Base-by-base conservation (phyloP, 106 monocot species). In the Alisma plantagoaquatica region DNA sequence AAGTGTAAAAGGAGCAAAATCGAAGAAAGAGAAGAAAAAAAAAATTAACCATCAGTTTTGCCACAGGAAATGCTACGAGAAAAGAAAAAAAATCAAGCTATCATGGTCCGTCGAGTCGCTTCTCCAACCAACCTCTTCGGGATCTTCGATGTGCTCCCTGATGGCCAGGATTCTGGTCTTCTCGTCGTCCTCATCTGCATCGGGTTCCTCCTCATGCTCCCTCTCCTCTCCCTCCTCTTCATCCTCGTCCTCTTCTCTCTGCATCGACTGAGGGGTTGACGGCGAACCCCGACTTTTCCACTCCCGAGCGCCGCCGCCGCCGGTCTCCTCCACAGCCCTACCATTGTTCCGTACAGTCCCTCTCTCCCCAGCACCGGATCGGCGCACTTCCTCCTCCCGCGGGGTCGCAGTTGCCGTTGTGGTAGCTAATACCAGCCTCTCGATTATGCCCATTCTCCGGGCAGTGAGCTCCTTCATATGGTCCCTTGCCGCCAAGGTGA, bases 101-200 rank as follows among this genome's bases (percentile, higher is more conserved):
- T n/a, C n/a, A n/a, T n/a, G n/a, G n/a, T n/a, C n/a, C n/a, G n/a
- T n/a, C n/a, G n/a, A n/a, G n/a, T n/a, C n/a, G n/a, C n/a, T n/a
- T n/a, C n/a, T n/a, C n/a, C n/a, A 23, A 31, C 22, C 10, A 26
- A 82, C 85, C 73, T 85, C 79, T 35, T 76, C 70, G 43, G 60
- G 61, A 56, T 80, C 80, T 11, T 85, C 69, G 26, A 85, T 54
- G 29, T 46, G 68, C 18, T 80, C 76, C 41, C 70, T 85, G 53
- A 85, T 85, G 15, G 69, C 64, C 16, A 76, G 65, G 44, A 85
- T 69, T 41, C 65, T 75, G 22, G 28, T 68, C 70, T 74, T 35
- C 16, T 77, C 69, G 10, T 66, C 48, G 16, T 57, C 67, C 16
- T 24, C 41, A 15, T 17, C 48, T 17, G 10, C 45, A 41, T 64